Base-by-base conservation (phyloP, 2,329 filamentous ascomycete genomes). In the Aspergillus sp. region DNA sequence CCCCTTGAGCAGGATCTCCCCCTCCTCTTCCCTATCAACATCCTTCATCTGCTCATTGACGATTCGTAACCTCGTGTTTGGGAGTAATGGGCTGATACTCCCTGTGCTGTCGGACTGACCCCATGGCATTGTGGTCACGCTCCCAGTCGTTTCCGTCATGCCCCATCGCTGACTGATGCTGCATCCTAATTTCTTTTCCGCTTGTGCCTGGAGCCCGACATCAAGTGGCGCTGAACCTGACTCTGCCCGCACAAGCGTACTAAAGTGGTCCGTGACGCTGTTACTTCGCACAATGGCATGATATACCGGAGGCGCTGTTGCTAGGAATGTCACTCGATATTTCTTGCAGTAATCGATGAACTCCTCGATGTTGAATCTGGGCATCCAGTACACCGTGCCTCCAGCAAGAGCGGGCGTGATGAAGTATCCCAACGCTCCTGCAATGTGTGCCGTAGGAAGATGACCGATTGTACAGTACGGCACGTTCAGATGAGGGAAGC, bases 301-400 rank as follows among this genome's bases (percentile, higher is more conserved):
- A 67, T 80, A 87, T 58, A 89, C 85, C 1, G 86, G 85, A 8
- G 87, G 87, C 1, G 89, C 86, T 5, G 81, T 85, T 70, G 86
- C 85, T 70, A 88, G 83, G 54, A 72, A 76, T 0, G 84, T 87
- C 63, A 87, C 80, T 11, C 74, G 72, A 68, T 84, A 82, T 53
- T 79, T 77, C 47, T 79, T 79, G 66, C 78, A 80, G 72, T 87
- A 82, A 45, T 77, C 73, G 56, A 88, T 78, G 69, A 89, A 88
- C 43, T 81, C 76, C 2, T 72, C 70, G 61, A 87, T 85, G 62
- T 86, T 81, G 70, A 89, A 89, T 46, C 78, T 80, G 4, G 81
- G 77, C 87, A 89, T 89, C 87, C 87, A 89, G 77, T 85, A 89
- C 3, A 85, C 79, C 0, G 77, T 73, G 3, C 80, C 80, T 34